These are phyloP conservation scores for Coprinopsis cinerea DNA, from an alignment of 768 basidiomycete species.

Conservation along the genomic window DNA sequence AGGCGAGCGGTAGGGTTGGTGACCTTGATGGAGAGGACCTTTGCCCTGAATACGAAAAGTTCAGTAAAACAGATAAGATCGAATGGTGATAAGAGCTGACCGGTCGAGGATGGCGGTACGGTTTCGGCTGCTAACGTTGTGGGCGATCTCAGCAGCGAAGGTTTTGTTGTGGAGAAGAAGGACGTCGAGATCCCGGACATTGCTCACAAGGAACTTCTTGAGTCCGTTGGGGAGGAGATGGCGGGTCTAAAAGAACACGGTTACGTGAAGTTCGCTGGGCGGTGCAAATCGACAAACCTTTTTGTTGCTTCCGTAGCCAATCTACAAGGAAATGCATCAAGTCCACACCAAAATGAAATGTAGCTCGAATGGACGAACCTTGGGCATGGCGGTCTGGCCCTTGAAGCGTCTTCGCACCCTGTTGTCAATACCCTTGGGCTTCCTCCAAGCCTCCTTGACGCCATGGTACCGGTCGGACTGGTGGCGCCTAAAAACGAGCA, in stretches of 20 bases:
- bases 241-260: constrained; percentile 54
- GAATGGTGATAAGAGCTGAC: constrained; percentile 29
- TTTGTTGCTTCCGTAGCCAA: constrained; percentile 89
- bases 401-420: constrained; percentile 92
- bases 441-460: constrained; percentile 99
- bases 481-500: constrained; percentile 64
- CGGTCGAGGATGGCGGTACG: constrained; percentile 86
- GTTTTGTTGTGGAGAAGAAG: constrained; percentile 97
- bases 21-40: constrained; percentile 85
- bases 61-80: neutral
- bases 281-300: constrained; percentile 39
- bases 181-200: constrained; percentile 89
- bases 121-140: constrained; percentile 94
- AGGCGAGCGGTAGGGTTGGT: constrained; percentile 90
- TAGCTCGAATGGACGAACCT: constrained; percentile 44
- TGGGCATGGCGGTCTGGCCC: constrained; percentile 95
- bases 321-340: constrained; percentile 32
- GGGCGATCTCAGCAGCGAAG: constrained; percentile 94
- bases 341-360: neutral
- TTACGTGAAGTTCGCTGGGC: constrained; percentile 29
- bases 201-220: constrained; percentile 94
- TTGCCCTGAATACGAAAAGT: constrained; percentile 53
- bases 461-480: constrained; percentile 97
- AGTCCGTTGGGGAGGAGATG: constrained; percentile 94
- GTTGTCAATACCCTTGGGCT: constrained; percentile 99